A percentile compares a stretch with the other conserved stretches of the same genome.
phyloP scores from a whole-genome alignment of 495 filamentous ascomycete species.

The Usnea hakonensis region DNA sequence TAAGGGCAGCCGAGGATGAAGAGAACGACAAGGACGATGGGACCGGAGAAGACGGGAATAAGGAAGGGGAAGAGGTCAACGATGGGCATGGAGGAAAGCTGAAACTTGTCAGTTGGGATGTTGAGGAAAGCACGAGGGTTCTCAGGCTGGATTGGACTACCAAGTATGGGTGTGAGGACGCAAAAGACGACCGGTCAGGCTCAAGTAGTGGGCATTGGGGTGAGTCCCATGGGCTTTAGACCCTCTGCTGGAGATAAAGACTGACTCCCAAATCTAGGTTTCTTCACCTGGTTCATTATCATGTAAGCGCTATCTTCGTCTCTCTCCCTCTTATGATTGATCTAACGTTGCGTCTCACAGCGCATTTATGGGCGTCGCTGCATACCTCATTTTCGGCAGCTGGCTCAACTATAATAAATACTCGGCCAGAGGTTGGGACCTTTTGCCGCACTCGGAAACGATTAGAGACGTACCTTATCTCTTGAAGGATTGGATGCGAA shows the following conservation, averaged over 20 bases:
- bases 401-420: conserved; percentile 99
- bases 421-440: conserved; percentile 89
- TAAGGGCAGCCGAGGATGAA: conserved; percentile 31
- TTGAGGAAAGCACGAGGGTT: conserved; percentile 42
- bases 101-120: conserved; percentile 62
- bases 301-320: conserved; percentile 56
- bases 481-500: conserved; percentile 74
- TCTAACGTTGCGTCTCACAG: conserved; percentile 34
- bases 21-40: conserved; percentile 24
- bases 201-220: conserved; percentile 52
- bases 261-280: conserved; percentile 34
- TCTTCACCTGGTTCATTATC: conserved; percentile 96
- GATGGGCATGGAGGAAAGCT: conserved; percentile 48
- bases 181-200: conserved; percentile 34
- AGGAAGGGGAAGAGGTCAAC: conserved; percentile 31
- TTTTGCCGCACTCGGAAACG: conserved; percentile 86
- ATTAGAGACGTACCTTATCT: conserved; percentile 90
- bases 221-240: neutral
- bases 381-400: conserved; percentile 95
- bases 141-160: conserved; percentile 77
- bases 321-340: neutral
- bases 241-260: neutral
- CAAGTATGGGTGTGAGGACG: conserved; percentile 70
- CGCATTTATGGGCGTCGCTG: conserved; percentile 72
- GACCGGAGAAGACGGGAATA: conserved; percentile 22